Percentiles rank a stretch among this genome's conserved stretches.
Evolutionary conservation across 2,329 filamentous ascomycete species (phyloP).

Genomic region (Madurella mycetomatis): DNA sequence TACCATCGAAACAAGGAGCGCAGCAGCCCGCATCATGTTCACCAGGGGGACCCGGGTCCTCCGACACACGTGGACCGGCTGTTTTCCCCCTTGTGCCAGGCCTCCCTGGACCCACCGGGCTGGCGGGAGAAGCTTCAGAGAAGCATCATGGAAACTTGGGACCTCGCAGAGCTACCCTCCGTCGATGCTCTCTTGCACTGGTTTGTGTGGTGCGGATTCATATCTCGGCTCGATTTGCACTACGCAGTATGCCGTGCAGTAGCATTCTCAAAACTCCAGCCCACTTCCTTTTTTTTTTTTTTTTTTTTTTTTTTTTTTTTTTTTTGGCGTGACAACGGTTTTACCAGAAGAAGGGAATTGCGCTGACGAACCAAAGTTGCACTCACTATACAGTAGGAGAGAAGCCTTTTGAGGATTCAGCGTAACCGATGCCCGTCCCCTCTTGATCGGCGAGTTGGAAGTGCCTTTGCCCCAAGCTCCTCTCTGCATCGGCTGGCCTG

Average conservation of each 20-base stretch:
- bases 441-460: too few species aligned
- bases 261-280: too few species aligned
- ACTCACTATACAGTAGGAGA: too few species aligned
- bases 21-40: background rate
- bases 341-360: too few species aligned
- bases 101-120: slow-evolving; percentile 11
- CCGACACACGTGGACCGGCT: background rate
- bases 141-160: slow-evolving; percentile 22
- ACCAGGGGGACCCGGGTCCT: background rate
- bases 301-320: too few species aligned
- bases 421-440: too few species aligned
- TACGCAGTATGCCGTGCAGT: too few species aligned
- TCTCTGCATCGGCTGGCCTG: slow-evolving; percentile 17
- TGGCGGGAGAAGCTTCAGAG: slow-evolving; percentile 24
- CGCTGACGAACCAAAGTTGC: too few species aligned
- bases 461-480: background rate
- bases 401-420: too few species aligned
- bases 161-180: background rate
- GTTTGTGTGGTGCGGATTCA: background rate
- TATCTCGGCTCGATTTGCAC: too few species aligned
- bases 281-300: too few species aligned
- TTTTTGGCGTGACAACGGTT: too few species aligned
- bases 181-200: background rate
- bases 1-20: background rate
- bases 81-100: background rate